These are phyloP conservation scores for Aquanectria penicillioides DNA, from an alignment of 2,329 filamentous ascomycete species.

Conservation along the genomic window DNA sequence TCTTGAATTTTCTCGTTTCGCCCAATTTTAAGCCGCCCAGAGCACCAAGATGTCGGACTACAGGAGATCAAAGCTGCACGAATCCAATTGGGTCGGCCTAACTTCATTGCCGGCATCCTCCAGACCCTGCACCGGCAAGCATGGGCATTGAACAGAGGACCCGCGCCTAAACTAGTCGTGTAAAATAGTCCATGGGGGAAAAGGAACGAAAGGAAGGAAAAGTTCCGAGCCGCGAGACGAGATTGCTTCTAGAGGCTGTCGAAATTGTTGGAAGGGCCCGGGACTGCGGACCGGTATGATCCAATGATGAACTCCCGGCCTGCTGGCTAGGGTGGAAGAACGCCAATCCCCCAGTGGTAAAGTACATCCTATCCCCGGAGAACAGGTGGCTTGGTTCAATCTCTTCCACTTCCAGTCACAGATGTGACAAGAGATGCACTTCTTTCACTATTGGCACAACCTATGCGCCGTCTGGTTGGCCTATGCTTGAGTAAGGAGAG, in stretches of 20 bases:
- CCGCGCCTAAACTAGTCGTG: too few species aligned
- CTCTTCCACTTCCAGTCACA: too few species aligned
- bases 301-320: neutral
- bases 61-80: neutral
- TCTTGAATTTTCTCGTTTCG: too few species aligned
- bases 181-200: too few species aligned
- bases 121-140: too few species aligned
- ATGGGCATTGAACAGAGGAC: too few species aligned
- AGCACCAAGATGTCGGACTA: neutral
- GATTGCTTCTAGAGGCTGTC: neutral
- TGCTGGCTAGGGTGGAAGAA: neutral
- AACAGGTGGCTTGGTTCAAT: neutral
- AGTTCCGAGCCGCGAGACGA: too few species aligned
- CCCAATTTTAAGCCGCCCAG: too few species aligned
- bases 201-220: too few species aligned
- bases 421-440: neutral
- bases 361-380: neutral
- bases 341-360: neutral
- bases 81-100: too few species aligned
- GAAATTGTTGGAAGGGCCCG: too few species aligned
- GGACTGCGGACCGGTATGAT: constrained; percentile 4
- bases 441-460: neutral
- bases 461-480: neutral
- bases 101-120: too few species aligned
- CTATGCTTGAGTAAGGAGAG: neutral